Conservation (phyloP, 2,329 filamentous ascomycete genomes). For the Penicillium sp. region DNA sequence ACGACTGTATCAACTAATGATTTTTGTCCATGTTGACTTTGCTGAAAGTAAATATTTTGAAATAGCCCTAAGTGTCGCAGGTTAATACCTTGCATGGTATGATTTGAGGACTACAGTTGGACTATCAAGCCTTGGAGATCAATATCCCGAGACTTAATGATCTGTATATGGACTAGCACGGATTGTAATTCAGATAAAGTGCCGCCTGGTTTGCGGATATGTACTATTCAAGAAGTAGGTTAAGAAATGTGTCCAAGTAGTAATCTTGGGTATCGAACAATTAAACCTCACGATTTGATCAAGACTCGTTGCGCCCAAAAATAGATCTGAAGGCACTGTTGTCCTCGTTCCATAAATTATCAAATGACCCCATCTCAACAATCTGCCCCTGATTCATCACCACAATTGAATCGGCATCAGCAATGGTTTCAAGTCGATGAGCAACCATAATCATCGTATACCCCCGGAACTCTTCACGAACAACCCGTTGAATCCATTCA, state of each 20-base stretch:
- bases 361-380: conserved; percentile 7
- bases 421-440: not conserved
- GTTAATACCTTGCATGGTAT: too few species aligned
- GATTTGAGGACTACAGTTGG: too few species aligned
- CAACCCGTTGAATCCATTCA: not conserved
- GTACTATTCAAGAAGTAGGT: too few species aligned
- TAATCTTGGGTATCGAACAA: too few species aligned
- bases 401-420: not conserved
- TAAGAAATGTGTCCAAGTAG: too few species aligned
- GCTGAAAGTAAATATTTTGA: conserved; percentile 6
- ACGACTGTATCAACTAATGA: conserved; percentile 24
- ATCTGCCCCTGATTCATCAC: not conserved
- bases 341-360: not conserved
- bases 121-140: too few species aligned
- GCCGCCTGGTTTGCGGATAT: too few species aligned
- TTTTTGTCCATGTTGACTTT: conserved; percentile 13
- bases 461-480: not conserved
- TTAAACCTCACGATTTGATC: not conserved
- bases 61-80: too few species aligned
- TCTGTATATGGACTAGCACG: too few species aligned
- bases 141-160: too few species aligned
- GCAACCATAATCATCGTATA: not conserved
- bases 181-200: too few species aligned
- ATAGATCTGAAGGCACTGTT: not conserved
- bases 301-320: not conserved